phyloP scores from a whole-genome alignment of 441 rosid species.

The Omphalea diandra region DNA sequence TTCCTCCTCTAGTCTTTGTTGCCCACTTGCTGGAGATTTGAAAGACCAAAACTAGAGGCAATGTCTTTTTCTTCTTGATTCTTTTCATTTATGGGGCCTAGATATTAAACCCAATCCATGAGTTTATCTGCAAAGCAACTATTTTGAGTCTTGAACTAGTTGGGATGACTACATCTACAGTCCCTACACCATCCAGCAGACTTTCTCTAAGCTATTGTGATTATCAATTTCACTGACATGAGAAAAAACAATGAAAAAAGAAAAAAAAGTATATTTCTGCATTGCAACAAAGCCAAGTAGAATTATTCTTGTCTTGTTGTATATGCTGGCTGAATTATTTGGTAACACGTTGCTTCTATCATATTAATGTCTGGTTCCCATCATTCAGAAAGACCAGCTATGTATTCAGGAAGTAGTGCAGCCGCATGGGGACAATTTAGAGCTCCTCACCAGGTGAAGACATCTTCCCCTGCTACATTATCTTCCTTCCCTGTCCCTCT shows the following conservation, averaged over 20 bases:
- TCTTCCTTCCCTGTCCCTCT: background rate
- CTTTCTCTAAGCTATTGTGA: background rate
- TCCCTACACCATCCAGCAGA: background rate
- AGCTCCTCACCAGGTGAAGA: constrained; percentile 64
- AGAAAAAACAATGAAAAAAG: background rate
- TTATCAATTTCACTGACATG: background rate
- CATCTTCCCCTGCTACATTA: background rate
- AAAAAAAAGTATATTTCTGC: background rate
- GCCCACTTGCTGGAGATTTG: constrained; percentile 3
- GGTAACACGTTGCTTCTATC: background rate
- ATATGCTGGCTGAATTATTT: constrained; percentile 2
- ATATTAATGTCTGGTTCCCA: constrained; percentile 5
- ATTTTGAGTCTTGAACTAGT: background rate
- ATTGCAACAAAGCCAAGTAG: background rate
- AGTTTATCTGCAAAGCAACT: background rate
- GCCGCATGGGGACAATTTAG: constrained; percentile 44
- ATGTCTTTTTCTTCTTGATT: too few species aligned
- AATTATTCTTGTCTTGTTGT: background rate
- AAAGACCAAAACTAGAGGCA: too few species aligned
- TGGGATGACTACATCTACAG: too few species aligned
- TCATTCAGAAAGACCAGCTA: constrained; percentile 54
- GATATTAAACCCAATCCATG: background rate
- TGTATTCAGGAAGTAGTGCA: constrained; percentile 45
- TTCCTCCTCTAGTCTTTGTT: background rate
- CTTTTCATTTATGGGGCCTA: too few species aligned